phyloP scores from a whole-genome alignment of 306 rosid genomes.

The Lathyrus sativus region DNA sequence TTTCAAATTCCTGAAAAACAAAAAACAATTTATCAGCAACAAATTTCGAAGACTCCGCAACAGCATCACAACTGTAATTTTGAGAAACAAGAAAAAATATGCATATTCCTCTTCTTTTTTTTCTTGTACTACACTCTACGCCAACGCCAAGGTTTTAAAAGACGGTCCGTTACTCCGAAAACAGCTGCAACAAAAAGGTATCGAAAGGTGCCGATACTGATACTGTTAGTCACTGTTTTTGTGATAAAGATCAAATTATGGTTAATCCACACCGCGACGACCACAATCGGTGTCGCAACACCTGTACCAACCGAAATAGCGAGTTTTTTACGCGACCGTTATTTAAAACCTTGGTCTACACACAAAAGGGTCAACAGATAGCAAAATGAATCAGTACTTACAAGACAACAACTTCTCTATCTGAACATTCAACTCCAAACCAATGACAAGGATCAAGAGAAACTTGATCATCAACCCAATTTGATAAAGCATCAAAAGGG shows the following conservation, averaged over 20 bases:
- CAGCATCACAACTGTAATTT: too few relatives aligned
- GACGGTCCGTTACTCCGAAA: too few relatives aligned
- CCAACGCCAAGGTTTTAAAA: neutral
- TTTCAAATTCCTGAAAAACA: conserved; percentile 63
- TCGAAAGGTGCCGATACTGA: too few relatives aligned
- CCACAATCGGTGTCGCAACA: neutral
- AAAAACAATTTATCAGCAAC: too few relatives aligned
- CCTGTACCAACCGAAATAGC: neutral
- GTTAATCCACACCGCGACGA: neutral
- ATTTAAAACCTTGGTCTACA: too few relatives aligned
- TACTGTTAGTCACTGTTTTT: too few relatives aligned
- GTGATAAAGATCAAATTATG: too few relatives aligned
- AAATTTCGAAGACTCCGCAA: too few relatives aligned
- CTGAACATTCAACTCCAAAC: conserved; percentile 83
- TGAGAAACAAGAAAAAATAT: neutral
- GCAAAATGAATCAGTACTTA: conserved; percentile 42
- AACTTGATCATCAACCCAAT: conserved; percentile 65
- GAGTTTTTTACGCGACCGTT: neutral
- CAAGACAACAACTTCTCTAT: conserved; percentile 70
- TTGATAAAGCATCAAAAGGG: conserved; percentile 72
- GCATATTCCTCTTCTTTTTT: neutral
- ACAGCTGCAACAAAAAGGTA: too few relatives aligned
- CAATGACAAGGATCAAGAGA: conserved; percentile 67
- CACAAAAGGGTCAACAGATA: neutral
- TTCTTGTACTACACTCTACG: neutral